Evolutionary conservation across 495 filamentous ascomycete genomes (phyloP), one percentile per base, ranked within the genome.

Genomic region (Hypoxylon lienhwacheense): DNA sequence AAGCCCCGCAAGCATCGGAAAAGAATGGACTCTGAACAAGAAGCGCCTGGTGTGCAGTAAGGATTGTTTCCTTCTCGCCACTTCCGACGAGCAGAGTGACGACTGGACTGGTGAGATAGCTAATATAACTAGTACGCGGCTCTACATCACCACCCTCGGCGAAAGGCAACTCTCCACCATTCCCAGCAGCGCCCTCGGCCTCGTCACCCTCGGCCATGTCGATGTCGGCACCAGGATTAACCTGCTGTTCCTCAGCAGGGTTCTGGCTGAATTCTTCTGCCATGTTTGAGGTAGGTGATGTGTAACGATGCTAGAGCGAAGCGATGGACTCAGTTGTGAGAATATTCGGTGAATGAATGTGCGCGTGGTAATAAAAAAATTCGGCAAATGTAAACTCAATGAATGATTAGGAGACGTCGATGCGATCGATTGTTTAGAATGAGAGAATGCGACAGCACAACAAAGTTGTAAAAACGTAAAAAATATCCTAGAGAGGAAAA

Each of bases 21-120:
- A 97, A 88, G 59, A 78, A 89, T 3, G 90, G 86, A 16, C 87
- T 90, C 53, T 83, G 78, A 3, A 76, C 63, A 26, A 97, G 79
- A 37, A 96, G 76, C 10, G 71, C 83, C 67, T 95, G 87, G 65
- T 96, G 92, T 4, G 90, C 91, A 6, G 77, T 84, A 17, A 96
- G 78, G 11, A 81, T 69, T 6, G 83, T 82, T 57, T 82, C 74
- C 2, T 73, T 64, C 6, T 81, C 80, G 26, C 81, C 81, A 28
- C 66, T 63, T 20, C 92, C 91, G 19, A 95, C 77, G n/a, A 83
- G 57, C 12, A 96, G 72, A 15, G 85, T 85, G 26, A 97, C 81
- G 16, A 95, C 83, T 0, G 92, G 91, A 24, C 86, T 90, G 43
- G 80, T 84, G 15, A 96, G 78, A 66, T 85, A 86, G 66, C 79